These are phyloP conservation scores for Dioscorea zingiberensis DNA, from an alignment of 106 monocot genomes.

Conservation along the genomic window DNA sequence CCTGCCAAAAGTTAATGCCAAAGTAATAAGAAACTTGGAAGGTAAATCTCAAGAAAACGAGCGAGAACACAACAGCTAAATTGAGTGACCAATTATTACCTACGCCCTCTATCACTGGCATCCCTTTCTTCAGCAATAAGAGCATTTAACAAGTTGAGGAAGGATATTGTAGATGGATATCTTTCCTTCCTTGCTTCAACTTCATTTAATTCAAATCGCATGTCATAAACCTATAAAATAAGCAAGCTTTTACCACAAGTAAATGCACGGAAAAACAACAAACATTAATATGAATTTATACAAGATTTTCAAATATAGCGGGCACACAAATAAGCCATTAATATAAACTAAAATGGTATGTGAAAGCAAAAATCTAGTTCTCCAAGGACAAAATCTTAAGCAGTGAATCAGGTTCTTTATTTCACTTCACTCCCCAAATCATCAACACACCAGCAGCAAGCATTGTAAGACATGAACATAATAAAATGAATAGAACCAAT, in stretches of 20 bases:
- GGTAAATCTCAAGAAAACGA: constrained; percentile 1
- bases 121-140: constrained; percentile 85
- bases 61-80: not conserved
- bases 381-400: too few relatives aligned
- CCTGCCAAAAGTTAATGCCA: constrained; percentile 27
- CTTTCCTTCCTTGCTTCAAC: constrained; percentile 89
- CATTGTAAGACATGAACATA: too few relatives aligned
- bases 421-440: too few relatives aligned
- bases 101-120: constrained; percentile 68
- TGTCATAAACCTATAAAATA: constrained; percentile 75
- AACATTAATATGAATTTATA: too few relatives aligned
- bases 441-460: too few relatives aligned
- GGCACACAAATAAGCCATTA: too few relatives aligned
- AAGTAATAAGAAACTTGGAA: constrained; percentile 12
- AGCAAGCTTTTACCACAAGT: not conserved
- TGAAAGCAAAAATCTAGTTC: too few relatives aligned
- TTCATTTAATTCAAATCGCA: constrained; percentile 86
- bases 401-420: too few relatives aligned
- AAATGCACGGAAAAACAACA: too few relatives aligned
- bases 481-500: too few relatives aligned
- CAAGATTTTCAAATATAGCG: too few relatives aligned
- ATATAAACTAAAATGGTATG: too few relatives aligned
- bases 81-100: constrained; percentile 31
- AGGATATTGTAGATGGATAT: constrained; percentile 97
- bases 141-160: constrained; percentile 81